Base-by-base conservation (phyloP, 805 yeast genomes). In the Lipomyces kockii region DNA sequence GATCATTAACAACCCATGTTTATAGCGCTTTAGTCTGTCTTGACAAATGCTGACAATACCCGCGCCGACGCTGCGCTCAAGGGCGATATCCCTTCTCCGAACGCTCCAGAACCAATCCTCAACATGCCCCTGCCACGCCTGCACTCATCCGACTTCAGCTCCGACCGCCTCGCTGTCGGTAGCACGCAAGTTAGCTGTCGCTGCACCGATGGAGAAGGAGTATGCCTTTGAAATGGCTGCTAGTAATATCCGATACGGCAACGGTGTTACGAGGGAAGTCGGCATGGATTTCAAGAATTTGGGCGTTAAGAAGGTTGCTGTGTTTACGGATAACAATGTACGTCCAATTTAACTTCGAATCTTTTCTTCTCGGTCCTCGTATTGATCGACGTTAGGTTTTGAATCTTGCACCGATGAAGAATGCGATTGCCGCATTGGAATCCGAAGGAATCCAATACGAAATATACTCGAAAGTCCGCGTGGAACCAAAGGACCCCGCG, bases 181-280 rank as follows among this genome's bases (percentile, higher is more conserved):
- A 12, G 72, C 72, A 12, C 66, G 65, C 17, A 37, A 11, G 49
- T 52, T 63, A 25, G 67, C 60, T 9, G 66, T 65, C 32, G 71
- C 65, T 22, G 66, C 62, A 43, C 65, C 62, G 54, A 57, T 32
- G 17, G 59, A 72, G 52, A 73, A 74, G 49, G 82, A 79, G 63
- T 79, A 79, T 63, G 82, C 82, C 14, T 79, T 79, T 64, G 81
- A 79, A 66, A 72, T 79, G 77, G 81, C 82, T 7, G 79, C 81
- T 3, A 74, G 78, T 61, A 78, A 78, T 63, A 77, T 79, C 58
- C 75, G 82, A 7, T 79, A 75, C 59, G 82, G 82, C n/a, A 76
- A 76, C 17, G 82, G 82, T 6, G 80, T 74, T 22, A 79, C 82
- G 11, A 58, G 70, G 4, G 82, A 79, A 61, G 77, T 79, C 9